A percentile compares a stretch with the other conserved stretches of the same genome.
phyloP scores from a whole-genome alignment of 2,329 filamentous ascomycete genomes.

The Mycosphaerella arachidis region DNA sequence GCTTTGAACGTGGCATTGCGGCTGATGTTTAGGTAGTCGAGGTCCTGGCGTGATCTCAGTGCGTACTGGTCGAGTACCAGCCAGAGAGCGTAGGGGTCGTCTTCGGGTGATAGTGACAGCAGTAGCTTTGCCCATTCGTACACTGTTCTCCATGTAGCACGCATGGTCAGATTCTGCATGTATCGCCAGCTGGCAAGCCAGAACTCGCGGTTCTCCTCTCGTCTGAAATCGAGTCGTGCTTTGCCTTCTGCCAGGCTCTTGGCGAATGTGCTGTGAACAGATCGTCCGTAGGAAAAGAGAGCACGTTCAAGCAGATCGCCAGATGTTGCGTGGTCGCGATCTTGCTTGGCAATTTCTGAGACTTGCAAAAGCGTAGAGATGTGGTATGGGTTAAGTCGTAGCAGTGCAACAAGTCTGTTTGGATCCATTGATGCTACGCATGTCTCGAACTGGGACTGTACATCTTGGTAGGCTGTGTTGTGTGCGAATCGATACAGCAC shows the following conservation, averaged over 20 bases:
- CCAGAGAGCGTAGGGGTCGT: constrained; percentile 78
- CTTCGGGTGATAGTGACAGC: constrained; percentile 63
- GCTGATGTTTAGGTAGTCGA: constrained; percentile 70
- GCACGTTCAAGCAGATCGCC: constrained; percentile 86
- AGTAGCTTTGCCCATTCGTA: constrained; percentile 91
- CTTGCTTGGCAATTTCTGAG: constrained; percentile 85
- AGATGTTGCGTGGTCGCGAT: constrained; percentile 79
- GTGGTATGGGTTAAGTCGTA: constrained; percentile 78
- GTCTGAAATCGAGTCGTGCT: constrained; percentile 72
- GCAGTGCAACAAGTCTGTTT: constrained; percentile 70
- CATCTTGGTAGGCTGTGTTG: constrained; percentile 64
- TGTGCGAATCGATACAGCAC: constrained; percentile 76
- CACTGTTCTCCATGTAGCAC: constrained; percentile 89
- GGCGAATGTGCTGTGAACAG: constrained; percentile 76
- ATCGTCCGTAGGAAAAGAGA: constrained; percentile 87
- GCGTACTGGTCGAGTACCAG: constrained; percentile 80
- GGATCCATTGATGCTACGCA: constrained; percentile 82
- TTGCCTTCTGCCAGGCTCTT: constrained; percentile 70
- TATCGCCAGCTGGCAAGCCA: constrained; percentile 89
- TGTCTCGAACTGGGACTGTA: constrained; percentile 71
- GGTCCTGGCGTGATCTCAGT: constrained; percentile 70
- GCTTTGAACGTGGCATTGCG: constrained; percentile 46
- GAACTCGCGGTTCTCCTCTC: constrained; percentile 86
- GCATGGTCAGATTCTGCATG: constrained; percentile 75
- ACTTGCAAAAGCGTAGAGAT: constrained; percentile 91